Conservation (phyloP, 768 basidiomycete genomes). For the Lactifluus hygrophoroides region DNA sequence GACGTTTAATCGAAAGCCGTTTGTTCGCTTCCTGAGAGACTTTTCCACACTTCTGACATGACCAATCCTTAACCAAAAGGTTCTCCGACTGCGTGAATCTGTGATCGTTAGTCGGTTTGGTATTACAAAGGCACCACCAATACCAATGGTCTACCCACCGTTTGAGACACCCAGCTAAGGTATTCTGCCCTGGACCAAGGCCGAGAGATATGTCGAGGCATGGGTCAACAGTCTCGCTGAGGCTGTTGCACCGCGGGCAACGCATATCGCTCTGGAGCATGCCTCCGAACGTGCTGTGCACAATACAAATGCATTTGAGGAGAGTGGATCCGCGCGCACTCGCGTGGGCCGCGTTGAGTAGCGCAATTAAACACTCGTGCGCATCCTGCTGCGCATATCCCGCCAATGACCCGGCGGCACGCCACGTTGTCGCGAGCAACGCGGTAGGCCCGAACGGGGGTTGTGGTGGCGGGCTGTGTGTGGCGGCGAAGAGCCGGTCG, state of each 20-base stretch:
- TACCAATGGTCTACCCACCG: slow-evolving; percentile 36
- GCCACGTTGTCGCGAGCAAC: slow-evolving; percentile 82
- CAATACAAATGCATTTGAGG: slow-evolving; percentile 79
- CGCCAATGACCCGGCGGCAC: slow-evolving; percentile 64
- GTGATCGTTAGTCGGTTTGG: neutral
- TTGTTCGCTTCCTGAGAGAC: slow-evolving; percentile 74
- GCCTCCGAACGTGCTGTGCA: slow-evolving; percentile 86
- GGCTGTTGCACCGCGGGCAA: slow-evolving; percentile 76
- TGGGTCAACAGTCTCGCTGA: slow-evolving; percentile 75
- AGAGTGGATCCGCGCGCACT: slow-evolving; percentile 68
- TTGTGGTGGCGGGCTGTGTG: slow-evolving; percentile 34
- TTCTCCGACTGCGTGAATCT: slow-evolving; percentile 86
- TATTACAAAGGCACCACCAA: neutral
- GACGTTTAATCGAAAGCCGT: slow-evolving; percentile 71
- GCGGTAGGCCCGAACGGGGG: slow-evolving; percentile 72
- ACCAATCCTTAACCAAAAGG: slow-evolving; percentile 73
- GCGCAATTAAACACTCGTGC: slow-evolving; percentile 79
- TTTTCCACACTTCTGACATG: slow-evolving; percentile 74
- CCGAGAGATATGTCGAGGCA: slow-evolving; percentile 89
- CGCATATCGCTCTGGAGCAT: slow-evolving; percentile 81
- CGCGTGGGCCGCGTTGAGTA: slow-evolving; percentile 80
- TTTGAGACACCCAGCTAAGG: slow-evolving; percentile 65
- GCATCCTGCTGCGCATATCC: slow-evolving; percentile 95
- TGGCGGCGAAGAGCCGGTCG: slow-evolving; percentile 79
- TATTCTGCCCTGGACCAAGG: slow-evolving; percentile 52